A percentile compares a stretch with the other conserved stretches of the same genome.
These are phyloP conservation scores for Dissoconium aciculare DNA, from an alignment of 2,329 filamentous ascomycete genomes.

Conservation along the genomic window DNA sequence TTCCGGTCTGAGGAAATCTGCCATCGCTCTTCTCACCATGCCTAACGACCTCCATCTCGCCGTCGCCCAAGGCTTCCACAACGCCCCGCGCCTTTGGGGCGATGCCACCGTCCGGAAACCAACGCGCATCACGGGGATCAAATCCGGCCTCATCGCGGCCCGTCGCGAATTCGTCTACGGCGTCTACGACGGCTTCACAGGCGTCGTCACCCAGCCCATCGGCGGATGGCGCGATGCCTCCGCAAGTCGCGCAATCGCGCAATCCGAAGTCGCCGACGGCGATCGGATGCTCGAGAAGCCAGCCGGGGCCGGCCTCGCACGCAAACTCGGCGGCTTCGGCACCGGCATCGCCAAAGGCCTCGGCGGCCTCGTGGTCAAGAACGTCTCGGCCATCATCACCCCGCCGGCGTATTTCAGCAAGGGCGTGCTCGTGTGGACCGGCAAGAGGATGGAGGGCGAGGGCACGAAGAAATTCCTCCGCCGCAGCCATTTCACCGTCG, in stretches of 20 bases:
- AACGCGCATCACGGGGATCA: constrained; percentile 62
- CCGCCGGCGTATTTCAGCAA: constrained; percentile 72
- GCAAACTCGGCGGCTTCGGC: constrained; percentile 20
- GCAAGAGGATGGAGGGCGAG: constrained; percentile 32
- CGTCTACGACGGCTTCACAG: constrained; percentile 67
- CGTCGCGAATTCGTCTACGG: constrained; percentile 47
- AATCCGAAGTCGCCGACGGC: no score
- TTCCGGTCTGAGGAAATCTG: constrained; percentile 55
- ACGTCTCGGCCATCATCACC: constrained; percentile 49
- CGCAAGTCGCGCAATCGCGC: no score
- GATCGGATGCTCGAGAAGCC: no score
- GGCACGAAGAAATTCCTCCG: constrained; percentile 18
- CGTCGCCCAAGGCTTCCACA: constrained; percentile 73
- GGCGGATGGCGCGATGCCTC: constrained; percentile 52
- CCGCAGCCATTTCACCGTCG: constrained; percentile 20
- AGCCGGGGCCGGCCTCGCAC: constrained; percentile 15
- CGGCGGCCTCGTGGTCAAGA: constrained; percentile 66
- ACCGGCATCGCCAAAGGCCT: constrained; percentile 66
- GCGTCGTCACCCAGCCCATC: constrained; percentile 63
- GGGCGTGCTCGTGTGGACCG: constrained; percentile 63
- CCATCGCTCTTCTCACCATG: constrained; percentile 59
- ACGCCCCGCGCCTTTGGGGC: constrained; percentile 69
- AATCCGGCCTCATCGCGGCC: constrained; percentile 60
- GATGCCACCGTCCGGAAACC: constrained; percentile 63
- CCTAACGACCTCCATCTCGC: constrained; percentile 77